A percentile compares a stretch with the other conserved stretches of the same genome.
Evolutionary conservation across 2,329 filamentous ascomycete genomes (phyloP).

Genomic region (Byssothecium circinans): DNA sequence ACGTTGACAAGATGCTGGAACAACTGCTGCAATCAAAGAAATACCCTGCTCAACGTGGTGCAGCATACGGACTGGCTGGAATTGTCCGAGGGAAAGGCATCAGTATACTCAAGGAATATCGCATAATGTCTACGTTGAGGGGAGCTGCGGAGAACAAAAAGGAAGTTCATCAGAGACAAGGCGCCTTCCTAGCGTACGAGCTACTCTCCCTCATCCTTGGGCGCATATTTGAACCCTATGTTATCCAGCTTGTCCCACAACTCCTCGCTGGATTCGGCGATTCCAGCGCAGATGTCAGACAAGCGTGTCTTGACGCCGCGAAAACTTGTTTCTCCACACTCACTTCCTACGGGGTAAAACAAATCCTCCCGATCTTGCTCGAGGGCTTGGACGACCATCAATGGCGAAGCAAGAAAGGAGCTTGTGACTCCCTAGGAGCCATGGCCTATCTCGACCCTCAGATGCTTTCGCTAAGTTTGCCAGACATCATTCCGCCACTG

Average conservation of each 20-base stretch:
- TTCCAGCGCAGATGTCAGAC: conserved; percentile 81
- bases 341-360: conserved; percentile 94
- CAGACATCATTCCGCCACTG: conserved; percentile 94
- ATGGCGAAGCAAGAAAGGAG: conserved; percentile 98
- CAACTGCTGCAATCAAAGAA: conserved; percentile 84
- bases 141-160: conserved; percentile 94
- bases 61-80: conserved; percentile 91
- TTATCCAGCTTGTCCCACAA: conserved; percentile 92
- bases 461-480: conserved; percentile 86
- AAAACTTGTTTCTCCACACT: conserved; percentile 92
- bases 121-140: conserved; percentile 79
- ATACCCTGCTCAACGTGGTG: conserved; percentile 89
- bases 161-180: conserved; percentile 83
- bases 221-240: conserved; percentile 90
- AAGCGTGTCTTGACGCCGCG: conserved; percentile 87
- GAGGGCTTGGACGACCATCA: conserved; percentile 92
- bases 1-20: conserved; percentile 78
- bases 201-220: conserved; percentile 84
- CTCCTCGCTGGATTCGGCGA: conserved; percentile 89
- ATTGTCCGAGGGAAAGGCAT: conserved; percentile 88
- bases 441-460: conserved; percentile 99
- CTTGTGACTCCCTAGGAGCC: conserved; percentile 91
- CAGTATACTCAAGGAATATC: conserved; percentile 76
- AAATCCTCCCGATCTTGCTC: conserved; percentile 87
- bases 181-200: conserved; percentile 86